Evolutionary conservation across 768 basidiomycete genomes (phyloP).

Genomic region (Termitomyces eurrhizus): DNA sequence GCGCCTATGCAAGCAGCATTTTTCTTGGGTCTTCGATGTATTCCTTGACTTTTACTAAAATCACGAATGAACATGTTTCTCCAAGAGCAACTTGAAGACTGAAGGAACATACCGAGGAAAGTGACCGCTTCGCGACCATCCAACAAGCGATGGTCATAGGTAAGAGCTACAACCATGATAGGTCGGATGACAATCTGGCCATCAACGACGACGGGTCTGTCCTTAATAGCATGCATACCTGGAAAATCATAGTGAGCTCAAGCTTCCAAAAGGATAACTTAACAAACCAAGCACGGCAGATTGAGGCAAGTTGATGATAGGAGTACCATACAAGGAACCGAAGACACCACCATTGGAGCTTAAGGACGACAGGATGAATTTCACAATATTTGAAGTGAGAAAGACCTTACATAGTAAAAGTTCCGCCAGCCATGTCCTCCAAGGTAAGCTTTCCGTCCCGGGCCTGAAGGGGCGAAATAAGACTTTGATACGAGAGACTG

Average conservation of each 20-base stretch:
- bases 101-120: conserved; percentile 77
- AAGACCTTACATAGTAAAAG: conserved; percentile 89
- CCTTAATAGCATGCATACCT: conserved; percentile 96
- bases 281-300: conserved; percentile 81
- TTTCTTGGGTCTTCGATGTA: conserved; percentile 93
- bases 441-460: conserved; percentile 91
- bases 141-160: conserved; percentile 93
- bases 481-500: neutral
- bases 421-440: conserved; percentile 97
- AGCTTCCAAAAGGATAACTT: neutral
- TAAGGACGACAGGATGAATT: conserved; percentile 2
- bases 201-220: conserved; percentile 84
- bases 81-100: neutral
- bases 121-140: conserved; percentile 96
- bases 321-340: conserved; percentile 95
- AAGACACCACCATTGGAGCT: conserved; percentile 99
- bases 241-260: neutral
- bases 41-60: conserved; percentile 82
- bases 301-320: conserved; percentile 97
- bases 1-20: conserved; percentile 66
- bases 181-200: conserved; percentile 96
- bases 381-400: neutral
- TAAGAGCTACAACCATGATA: conserved; percentile 92
- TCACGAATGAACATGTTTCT: neutral
- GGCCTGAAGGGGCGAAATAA: conserved; percentile 41